These are phyloP conservation scores for Phytopythium montanum DNA, from an alignment of 352 stramenopile species.

Conservation along the genomic window DNA sequence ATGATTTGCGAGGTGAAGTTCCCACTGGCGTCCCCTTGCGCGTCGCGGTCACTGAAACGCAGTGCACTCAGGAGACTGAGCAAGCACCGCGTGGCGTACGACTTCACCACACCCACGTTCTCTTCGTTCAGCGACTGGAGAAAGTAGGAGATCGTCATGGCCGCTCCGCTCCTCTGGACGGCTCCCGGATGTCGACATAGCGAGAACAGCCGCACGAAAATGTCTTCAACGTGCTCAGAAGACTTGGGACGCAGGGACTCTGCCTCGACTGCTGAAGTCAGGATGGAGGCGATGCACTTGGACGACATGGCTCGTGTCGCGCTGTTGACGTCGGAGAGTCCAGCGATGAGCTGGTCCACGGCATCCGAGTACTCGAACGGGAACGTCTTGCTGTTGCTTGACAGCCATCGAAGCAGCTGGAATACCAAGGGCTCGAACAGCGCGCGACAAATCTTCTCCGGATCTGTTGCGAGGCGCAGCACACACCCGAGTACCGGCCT, in stretches of 20 bases:
- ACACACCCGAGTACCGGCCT: slow-evolving; percentile 40
- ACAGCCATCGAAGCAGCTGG: slow-evolving; percentile 69
- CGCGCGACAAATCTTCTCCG: slow-evolving; percentile 63
- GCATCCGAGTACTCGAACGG: slow-evolving; percentile 66
- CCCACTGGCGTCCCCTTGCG: slow-evolving; percentile 19
- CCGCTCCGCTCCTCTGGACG: slow-evolving; percentile 58
- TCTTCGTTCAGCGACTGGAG: slow-evolving; percentile 62
- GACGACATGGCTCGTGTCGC: slow-evolving; percentile 60
- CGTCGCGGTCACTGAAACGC: slow-evolving; percentile 51
- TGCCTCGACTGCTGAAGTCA: slow-evolving; percentile 43
- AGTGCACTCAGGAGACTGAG: slow-evolving; percentile 66
- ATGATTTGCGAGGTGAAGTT: slow-evolving; percentile 48
- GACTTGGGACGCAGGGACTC: neutral
- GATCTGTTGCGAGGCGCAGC: slow-evolving; percentile 55
- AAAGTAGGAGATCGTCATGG: slow-evolving; percentile 64
- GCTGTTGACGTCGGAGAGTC: slow-evolving; percentile 45
- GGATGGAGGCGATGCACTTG: slow-evolving; percentile 48
- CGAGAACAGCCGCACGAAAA: slow-evolving; percentile 75
- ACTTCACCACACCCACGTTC: slow-evolving; percentile 37
- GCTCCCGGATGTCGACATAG: slow-evolving; percentile 60
- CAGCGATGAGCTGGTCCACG: slow-evolving; percentile 52
- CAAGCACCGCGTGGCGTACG: slow-evolving; percentile 58
- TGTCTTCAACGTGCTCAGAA: slow-evolving; percentile 20
- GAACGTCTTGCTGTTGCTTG: slow-evolving; percentile 45
- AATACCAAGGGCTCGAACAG: slow-evolving; percentile 76